Evolutionary conservation across 2,329 filamentous ascomycete species (phyloP).

Genomic region (Bisporella sp.): DNA sequence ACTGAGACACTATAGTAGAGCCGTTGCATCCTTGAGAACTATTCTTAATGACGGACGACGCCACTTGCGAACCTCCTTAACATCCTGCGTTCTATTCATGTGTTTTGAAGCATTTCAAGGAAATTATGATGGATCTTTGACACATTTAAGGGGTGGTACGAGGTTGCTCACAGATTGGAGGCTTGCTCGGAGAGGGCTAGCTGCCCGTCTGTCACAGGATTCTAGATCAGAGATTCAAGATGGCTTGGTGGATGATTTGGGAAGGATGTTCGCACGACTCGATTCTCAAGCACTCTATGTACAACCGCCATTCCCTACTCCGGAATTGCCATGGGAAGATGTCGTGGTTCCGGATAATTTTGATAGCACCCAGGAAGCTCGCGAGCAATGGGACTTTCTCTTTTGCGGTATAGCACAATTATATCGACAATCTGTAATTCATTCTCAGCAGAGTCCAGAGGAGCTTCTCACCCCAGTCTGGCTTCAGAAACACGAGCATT

Average conservation of each 20-base stretch:
- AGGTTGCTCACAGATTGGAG: slow-evolving; percentile 25
- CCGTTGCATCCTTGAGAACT: slow-evolving; percentile 21
- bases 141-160: slow-evolving; percentile 24
- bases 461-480: slow-evolving; percentile 18
- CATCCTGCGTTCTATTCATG: slow-evolving; percentile 26
- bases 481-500: slow-evolving; percentile 22
- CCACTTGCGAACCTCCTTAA: slow-evolving; percentile 25
- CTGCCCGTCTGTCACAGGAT: slow-evolving; percentile 24
- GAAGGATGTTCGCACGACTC: slow-evolving; percentile 25
- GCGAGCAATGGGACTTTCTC: slow-evolving; percentile 25
- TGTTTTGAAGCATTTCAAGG: slow-evolving; percentile 26
- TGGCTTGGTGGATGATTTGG: slow-evolving; percentile 25
- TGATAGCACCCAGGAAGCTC: slow-evolving; percentile 21
- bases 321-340: slow-evolving; percentile 24
- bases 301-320: slow-evolving; percentile 25
- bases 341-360: slow-evolving; percentile 21
- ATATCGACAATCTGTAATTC: slow-evolving; percentile 22
- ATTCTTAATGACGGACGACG: slow-evolving; percentile 23
- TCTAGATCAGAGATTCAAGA: slow-evolving; percentile 27
- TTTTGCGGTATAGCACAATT: slow-evolving; percentile 27
- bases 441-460: slow-evolving; percentile 21
- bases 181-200: slow-evolving; percentile 22
- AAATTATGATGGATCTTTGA: slow-evolving; percentile 25
- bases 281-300: slow-evolving; percentile 26
- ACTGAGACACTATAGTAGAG: slow-evolving; percentile 23